A percentile compares a stretch with the other conserved stretches of the same genome.
Evolutionary conservation across 331 rosid genomes (phyloP).

Genomic region (Pyrus hybrid): DNA sequence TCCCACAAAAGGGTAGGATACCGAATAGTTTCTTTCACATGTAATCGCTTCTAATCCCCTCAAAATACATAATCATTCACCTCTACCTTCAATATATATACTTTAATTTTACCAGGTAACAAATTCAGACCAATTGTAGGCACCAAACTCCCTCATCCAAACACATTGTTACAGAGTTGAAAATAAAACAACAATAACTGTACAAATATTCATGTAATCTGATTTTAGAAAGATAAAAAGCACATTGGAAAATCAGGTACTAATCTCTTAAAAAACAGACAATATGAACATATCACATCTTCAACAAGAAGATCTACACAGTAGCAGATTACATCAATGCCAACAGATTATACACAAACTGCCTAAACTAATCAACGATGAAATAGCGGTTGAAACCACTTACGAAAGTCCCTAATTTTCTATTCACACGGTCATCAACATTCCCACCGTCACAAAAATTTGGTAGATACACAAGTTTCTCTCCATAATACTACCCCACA

Average conservation of each 20-base stretch:
- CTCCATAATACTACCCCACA: slow-evolving; percentile 21
- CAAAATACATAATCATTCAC: background rate
- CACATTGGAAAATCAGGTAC: background rate
- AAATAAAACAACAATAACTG: background rate
- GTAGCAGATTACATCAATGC: slow-evolving; percentile 22
- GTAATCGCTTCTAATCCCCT: background rate
- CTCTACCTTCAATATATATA: too few species aligned
- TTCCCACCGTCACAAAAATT: slow-evolving; percentile 35
- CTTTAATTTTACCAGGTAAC: background rate
- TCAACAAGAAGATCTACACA: slow-evolving; percentile 14
- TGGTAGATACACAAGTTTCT: slow-evolving; percentile 34
- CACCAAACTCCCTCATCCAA: background rate
- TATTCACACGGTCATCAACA: slow-evolving; percentile 44
- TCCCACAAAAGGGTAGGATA: too few species aligned
- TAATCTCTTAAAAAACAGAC: slow-evolving; percentile 1
- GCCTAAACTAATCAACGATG: slow-evolving; percentile 27
- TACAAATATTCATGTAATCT: background rate
- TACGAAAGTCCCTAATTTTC: slow-evolving; percentile 22
- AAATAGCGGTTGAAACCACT: slow-evolving; percentile 15
- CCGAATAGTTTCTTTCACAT: background rate
- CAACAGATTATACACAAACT: slow-evolving; percentile 38
- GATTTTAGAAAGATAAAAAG: background rate
- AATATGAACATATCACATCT: slow-evolving; percentile 39
- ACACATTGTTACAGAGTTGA: background rate
- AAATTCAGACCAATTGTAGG: background rate